Conservation (phyloP, 2,329 filamentous ascomycete genomes). For the Cladophialophora exuberans region DNA sequence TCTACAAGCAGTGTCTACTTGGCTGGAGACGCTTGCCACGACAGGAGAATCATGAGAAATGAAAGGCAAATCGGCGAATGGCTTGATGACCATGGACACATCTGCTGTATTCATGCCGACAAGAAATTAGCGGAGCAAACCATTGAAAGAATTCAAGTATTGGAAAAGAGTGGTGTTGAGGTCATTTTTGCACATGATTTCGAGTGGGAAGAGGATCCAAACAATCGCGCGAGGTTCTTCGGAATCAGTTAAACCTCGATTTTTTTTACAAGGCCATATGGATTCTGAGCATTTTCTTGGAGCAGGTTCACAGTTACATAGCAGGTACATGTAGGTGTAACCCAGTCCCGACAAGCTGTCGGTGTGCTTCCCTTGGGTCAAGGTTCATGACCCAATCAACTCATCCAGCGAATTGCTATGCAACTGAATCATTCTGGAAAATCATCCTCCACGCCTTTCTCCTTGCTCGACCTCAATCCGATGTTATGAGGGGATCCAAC, state of each 20-base stretch:
- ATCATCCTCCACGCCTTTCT: no score
- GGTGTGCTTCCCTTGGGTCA: no score
- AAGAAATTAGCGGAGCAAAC: slow-evolving; percentile 33
- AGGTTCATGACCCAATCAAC: no score
- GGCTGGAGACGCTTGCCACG: slow-evolving; percentile 41
- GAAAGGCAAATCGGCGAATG: slow-evolving; percentile 38
- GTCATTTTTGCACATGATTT: slow-evolving; percentile 39
- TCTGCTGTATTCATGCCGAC: slow-evolving; percentile 39
- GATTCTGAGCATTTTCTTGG: no score
- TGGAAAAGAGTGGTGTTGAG: slow-evolving; percentile 34
- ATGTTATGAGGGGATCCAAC: no score
- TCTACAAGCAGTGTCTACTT: slow-evolving; percentile 34
- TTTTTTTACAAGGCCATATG: no score
- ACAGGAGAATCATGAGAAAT: slow-evolving; percentile 36
- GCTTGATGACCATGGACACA: slow-evolving; percentile 32
- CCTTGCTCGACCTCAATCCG: no score
- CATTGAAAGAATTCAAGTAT: slow-evolving; percentile 30
- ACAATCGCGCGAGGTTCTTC: slow-evolving; percentile 25
- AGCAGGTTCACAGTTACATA: no score
- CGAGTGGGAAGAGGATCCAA: slow-evolving; percentile 34
- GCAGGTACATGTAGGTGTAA: no score
- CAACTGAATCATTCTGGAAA: no score
- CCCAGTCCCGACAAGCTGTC: no score
- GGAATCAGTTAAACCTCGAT: slow-evolving; percentile 13
- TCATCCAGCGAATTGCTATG: no score